A percentile compares a stretch with the other conserved stretches of the same genome.
Evolutionary conservation across 1,139 yeast genomes (phyloP).

Genomic region (Blastobotrys proliferans): DNA sequence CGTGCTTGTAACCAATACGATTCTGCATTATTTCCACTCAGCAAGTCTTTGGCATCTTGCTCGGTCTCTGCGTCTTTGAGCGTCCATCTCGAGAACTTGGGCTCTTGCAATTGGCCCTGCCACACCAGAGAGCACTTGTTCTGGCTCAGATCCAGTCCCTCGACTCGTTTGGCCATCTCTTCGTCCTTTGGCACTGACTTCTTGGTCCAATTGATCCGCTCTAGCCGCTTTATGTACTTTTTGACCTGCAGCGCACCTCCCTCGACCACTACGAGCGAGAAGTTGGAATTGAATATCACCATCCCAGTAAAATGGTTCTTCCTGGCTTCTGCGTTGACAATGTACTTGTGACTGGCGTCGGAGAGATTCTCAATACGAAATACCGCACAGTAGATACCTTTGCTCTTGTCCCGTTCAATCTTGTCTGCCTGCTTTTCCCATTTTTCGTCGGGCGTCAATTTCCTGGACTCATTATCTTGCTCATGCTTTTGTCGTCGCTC

Average conservation of each 20-base stretch:
- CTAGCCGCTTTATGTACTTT: slow-evolving; percentile 59
- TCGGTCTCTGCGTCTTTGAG: slow-evolving; percentile 48
- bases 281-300: slow-evolving; percentile 41
- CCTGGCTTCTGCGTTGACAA: slow-evolving; percentile 74
- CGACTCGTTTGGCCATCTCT: slow-evolving; percentile 24
- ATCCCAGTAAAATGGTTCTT: slow-evolving; percentile 66
- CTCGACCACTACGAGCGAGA: slow-evolving; percentile 63
- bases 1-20: slow-evolving; percentile 49
- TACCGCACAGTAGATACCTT: slow-evolving; percentile 58
- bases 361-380: slow-evolving; percentile 52
- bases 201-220: slow-evolving; percentile 70
- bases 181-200: slow-evolving; percentile 27
- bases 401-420: slow-evolving; percentile 45
- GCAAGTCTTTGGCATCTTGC: slow-evolving; percentile 50
- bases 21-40: slow-evolving; percentile 50
- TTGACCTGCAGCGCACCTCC: slow-evolving; percentile 63
- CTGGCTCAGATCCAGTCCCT: slow-evolving; percentile 36
- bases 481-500: slow-evolving; percentile 61
- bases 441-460: slow-evolving; percentile 54
- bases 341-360: slow-evolving; percentile 66
- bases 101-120: slow-evolving; percentile 64
- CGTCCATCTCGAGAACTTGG: slow-evolving; percentile 61
- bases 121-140: slow-evolving; percentile 60
- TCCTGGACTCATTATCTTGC: slow-evolving; percentile 57
- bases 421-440: slow-evolving; percentile 46